phyloP scores from a whole-genome alignment of 164 flowering plant genomes.

The Vitis amurensis region DNA sequence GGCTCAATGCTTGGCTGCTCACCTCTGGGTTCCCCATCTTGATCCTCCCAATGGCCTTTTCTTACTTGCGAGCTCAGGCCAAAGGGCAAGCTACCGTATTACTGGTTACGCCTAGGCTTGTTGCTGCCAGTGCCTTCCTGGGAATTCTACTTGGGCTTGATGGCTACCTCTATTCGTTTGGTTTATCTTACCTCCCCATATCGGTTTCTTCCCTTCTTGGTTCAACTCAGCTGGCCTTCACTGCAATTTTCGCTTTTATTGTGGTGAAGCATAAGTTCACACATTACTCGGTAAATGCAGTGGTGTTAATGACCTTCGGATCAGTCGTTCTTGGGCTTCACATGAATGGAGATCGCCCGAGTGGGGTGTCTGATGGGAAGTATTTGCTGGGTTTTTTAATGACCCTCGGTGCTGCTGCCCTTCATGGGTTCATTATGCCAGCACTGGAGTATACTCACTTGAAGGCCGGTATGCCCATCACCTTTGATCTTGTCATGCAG shows the following conservation, averaged over 20 bases:
- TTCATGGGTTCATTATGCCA: conserved; percentile 22
- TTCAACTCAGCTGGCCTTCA: conserved; percentile 34
- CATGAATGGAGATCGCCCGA: conserved; percentile 20
- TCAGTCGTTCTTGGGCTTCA: conserved; percentile 23
- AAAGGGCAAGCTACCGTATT: not conserved
- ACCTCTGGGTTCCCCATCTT: conserved; percentile 17
- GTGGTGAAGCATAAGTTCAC: conserved; percentile 31
- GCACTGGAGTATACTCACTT: conserved; percentile 15
- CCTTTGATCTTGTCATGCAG: conserved; percentile 27
- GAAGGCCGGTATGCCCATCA: conserved; percentile 14
- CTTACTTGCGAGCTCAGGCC: no score
- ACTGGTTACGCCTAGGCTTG: conserved; percentile 1
- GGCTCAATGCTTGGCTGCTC: conserved; percentile 30
- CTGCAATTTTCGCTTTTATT: conserved; percentile 28
- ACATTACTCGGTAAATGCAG: conserved; percentile 23
- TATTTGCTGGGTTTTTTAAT: conserved; percentile 28
- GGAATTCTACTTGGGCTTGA: conserved; percentile 21
- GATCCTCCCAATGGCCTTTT: no score
- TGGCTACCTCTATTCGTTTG: conserved; percentile 19
- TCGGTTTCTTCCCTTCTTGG: conserved; percentile 28
- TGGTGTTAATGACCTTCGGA: conserved; percentile 31
- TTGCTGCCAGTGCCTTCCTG: conserved; percentile 4
- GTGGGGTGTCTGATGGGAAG: conserved; percentile 12
- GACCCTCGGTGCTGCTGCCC: conserved; percentile 11
- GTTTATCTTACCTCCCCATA: conserved; percentile 22